Evolutionary conservation across 2,329 filamentous ascomycete genomes (phyloP).

Genomic region (Tympanopsis confertula): DNA sequence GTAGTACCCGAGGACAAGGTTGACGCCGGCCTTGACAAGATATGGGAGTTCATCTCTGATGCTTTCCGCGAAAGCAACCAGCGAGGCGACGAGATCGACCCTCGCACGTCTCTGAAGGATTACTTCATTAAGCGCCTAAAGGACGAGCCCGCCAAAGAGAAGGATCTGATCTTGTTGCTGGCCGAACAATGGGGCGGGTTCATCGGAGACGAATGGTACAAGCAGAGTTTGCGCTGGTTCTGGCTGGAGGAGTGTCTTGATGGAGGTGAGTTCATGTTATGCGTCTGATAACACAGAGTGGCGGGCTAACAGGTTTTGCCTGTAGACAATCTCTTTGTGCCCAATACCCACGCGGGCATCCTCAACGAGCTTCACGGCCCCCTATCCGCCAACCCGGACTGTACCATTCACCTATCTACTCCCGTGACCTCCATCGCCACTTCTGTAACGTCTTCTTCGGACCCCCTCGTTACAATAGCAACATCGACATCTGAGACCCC

Average conservation of each 20-base stretch:
- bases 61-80: constrained; percentile 37
- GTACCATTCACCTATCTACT: neutral
- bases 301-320: constrained; percentile 2
- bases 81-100: constrained; percentile 26
- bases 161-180: constrained; percentile 5
- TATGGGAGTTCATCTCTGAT: constrained; percentile 36
- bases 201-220: constrained; percentile 23
- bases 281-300: neutral
- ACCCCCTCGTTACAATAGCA: neutral
- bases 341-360: neutral
- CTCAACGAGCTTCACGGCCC: neutral
- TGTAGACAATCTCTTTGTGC: neutral
- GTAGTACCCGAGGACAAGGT: neutral
- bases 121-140: constrained; percentile 31
- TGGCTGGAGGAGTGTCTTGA: constrained; percentile 47
- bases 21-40: neutral
- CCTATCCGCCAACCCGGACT: neutral
- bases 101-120: constrained; percentile 30
- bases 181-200: constrained; percentile 34
- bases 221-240: constrained; percentile 42
- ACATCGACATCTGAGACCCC: neutral
- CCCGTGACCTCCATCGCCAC: constrained; percentile 9
- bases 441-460: constrained; percentile 12
- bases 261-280: constrained; percentile 18
- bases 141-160: constrained; percentile 18